Evolutionary conservation across 2,329 filamentous ascomycete species (phyloP).

Genomic region (Arthroderma uncinatum): DNA sequence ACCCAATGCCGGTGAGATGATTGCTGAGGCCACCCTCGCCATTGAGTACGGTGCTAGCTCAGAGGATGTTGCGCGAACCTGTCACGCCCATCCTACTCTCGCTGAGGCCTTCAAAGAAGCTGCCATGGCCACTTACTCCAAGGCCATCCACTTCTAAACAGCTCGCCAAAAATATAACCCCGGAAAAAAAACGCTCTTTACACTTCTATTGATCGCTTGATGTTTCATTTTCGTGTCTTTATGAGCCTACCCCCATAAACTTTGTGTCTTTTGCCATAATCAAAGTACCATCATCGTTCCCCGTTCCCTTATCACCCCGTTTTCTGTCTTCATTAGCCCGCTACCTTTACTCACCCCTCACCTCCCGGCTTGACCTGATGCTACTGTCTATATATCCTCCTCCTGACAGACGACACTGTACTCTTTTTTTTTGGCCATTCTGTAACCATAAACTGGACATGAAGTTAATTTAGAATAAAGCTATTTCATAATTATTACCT

Average conservation of each 20-base stretch:
- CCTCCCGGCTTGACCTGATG: neutral
- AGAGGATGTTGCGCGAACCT: slow-evolving; percentile 89
- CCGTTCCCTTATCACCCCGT: neutral
- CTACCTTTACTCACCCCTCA: neutral
- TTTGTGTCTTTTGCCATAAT: neutral
- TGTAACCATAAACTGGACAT: slow-evolving; percentile 8
- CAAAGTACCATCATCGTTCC: neutral
- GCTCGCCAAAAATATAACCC: neutral
- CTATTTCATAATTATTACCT: neutral
- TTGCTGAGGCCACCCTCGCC: slow-evolving; percentile 89
- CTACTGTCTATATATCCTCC: neutral
- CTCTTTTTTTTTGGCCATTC: slow-evolving; percentile 3
- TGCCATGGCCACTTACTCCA: slow-evolving; percentile 91
- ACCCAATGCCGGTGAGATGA: slow-evolving; percentile 96
- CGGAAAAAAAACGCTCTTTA: neutral
- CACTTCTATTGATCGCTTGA: neutral
- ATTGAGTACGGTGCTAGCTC: slow-evolving; percentile 92
- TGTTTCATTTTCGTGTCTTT: slow-evolving; percentile 1
- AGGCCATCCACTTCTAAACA: slow-evolving; percentile 83
- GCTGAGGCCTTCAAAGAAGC: slow-evolving; percentile 99
- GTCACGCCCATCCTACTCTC: slow-evolving; percentile 91
- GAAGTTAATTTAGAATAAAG: slow-evolving; percentile 4
- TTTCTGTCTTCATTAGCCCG: neutral
- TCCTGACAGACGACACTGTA: neutral
- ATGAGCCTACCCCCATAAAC: neutral